These are phyloP conservation scores for Pulchroboletus neoregius DNA, from an alignment of 1,284 basidiomycete genomes.

Conservation along the genomic window DNA sequence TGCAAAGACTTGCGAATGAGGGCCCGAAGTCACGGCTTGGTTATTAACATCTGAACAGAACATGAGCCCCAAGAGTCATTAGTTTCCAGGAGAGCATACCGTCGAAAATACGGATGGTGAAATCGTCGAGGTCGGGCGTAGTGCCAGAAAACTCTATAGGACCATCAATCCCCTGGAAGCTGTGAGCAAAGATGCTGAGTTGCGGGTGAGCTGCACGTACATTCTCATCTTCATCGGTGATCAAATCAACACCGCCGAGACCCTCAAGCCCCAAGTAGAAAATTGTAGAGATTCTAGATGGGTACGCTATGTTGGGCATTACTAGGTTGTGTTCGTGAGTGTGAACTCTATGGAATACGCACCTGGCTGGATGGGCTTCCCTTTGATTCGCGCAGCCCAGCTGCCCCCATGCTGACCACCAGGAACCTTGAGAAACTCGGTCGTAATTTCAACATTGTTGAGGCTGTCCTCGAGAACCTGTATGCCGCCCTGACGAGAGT, in stretches of 20 bases:
- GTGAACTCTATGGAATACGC: conserved; percentile 21
- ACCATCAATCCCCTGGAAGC: conserved; percentile 64
- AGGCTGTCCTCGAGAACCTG: conserved; percentile 77
- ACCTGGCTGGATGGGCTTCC: conserved; percentile 73
- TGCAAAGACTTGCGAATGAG: conserved; percentile 57
- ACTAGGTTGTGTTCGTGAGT: conserved; percentile 1
- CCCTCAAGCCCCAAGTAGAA: conserved; percentile 89
- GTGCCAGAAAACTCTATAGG: conserved; percentile 67
- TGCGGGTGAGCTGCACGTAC: conserved; percentile 40
- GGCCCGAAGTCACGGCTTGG: conserved; percentile 46
- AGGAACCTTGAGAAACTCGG: conserved; percentile 79
- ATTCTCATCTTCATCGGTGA: conserved; percentile 69
- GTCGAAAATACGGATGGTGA: conserved; percentile 77
- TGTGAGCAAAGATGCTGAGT: conserved; percentile 6
- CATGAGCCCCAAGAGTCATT: background rate
- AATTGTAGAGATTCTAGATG: conserved; percentile 68
- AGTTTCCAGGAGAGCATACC: conserved; percentile 41
- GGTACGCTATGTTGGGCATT: conserved; percentile 36
- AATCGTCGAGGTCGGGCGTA: conserved; percentile 77
- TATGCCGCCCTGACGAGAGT: conserved; percentile 79
- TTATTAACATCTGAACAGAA: conserved; percentile 53
- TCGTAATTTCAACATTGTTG: conserved; percentile 85
- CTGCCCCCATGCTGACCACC: conserved; percentile 79
- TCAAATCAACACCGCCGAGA: conserved; percentile 75
- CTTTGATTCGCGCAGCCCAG: conserved; percentile 88